Conservation (phyloP, 306 rosid species). For the Quercus wislizeni region DNA sequence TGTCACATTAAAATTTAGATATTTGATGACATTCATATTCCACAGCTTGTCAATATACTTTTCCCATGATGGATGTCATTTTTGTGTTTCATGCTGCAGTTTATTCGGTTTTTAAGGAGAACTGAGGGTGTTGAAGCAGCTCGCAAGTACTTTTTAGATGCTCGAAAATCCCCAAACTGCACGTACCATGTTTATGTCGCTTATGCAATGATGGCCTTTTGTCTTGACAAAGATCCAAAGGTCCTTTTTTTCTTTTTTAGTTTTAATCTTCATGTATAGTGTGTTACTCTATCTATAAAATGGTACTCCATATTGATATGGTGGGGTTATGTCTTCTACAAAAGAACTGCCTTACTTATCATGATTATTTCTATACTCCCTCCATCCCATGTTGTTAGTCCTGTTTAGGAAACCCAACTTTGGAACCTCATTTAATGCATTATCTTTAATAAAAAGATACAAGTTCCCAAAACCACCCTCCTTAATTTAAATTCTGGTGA, state of each 20-base stretch:
- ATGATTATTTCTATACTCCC: neutral
- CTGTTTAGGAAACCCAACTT: no score
- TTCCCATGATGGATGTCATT: conserved; percentile 11
- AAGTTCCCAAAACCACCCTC: no score
- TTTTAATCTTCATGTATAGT: conserved; percentile 5
- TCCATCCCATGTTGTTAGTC: no score
- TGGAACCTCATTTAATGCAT: no score
- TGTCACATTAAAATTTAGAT: neutral
- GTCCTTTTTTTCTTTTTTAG: conserved; percentile 20
- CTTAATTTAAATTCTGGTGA: no score
- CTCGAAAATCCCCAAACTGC: conserved; percentile 85
- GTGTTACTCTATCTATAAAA: neutral
- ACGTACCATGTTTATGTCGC: conserved; percentile 94
- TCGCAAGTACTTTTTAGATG: conserved; percentile 89
- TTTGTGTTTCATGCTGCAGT: conserved; percentile 60
- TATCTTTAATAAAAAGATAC: no score
- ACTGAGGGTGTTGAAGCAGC: conserved; percentile 98
- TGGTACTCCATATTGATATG: conserved; percentile 4
- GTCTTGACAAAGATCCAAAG: conserved; percentile 97
- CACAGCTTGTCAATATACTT: neutral
- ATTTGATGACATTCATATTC: neutral
- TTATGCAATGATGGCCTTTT: conserved; percentile 86
- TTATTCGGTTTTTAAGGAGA: conserved; percentile 87
- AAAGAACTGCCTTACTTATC: neutral
- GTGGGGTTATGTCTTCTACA: conserved; percentile 18